Evolutionary conservation across 129 eudicot species (phyloP), one percentile per base, ranked within the genome.

Genomic region (Deinandra increscens): DNA sequence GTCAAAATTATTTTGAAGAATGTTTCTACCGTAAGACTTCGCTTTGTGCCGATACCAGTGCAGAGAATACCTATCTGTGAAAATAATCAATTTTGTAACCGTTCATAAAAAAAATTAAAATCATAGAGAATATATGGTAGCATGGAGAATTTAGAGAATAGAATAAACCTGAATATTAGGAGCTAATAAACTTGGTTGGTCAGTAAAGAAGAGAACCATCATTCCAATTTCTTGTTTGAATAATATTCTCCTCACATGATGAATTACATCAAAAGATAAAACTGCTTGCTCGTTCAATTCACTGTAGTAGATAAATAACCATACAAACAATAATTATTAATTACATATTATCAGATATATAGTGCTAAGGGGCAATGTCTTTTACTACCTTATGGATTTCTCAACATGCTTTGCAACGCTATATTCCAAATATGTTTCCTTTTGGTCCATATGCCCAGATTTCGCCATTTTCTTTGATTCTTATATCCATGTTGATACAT

Each of bases 361-460:
- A 13, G 20, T 44, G 42, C 73, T 75, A n/a, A n/a, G n/a, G n/a
- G n/a, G n/a, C n/a, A n/a, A n/a, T n/a, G n/a, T 29, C 53, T 60
- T 65, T 70, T 55, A 64, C 62, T 90, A 94, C 99, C 99, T 94
- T 69, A 94, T 83, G 96, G 90, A 85, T 85, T 87, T 94, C 85
- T 90, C 99, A 43, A 94, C 99, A 84, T 94, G 99, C 86, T 90
- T 94, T 53, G 99, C 99, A 55, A 94, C 96, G 77, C 97, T 94
- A 64, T 94, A 94, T 71, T 94, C 99, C 73, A 94, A 77, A 82
- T 94, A 96, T 76, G 97, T 97, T 86, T 94, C 99, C 72, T 94
- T 94, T 73, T 94, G 99, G 77, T 87, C 90, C 60, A 94, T 84
- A 53, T 94, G 93, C 48, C 99, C 99, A 60, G 97, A 88, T 83